A percentile compares a stretch with the other conserved stretches of the same genome.
phyloP scores from a whole-genome alignment of 1,284 basidiomycete genomes.

The Flammula alnicola region DNA sequence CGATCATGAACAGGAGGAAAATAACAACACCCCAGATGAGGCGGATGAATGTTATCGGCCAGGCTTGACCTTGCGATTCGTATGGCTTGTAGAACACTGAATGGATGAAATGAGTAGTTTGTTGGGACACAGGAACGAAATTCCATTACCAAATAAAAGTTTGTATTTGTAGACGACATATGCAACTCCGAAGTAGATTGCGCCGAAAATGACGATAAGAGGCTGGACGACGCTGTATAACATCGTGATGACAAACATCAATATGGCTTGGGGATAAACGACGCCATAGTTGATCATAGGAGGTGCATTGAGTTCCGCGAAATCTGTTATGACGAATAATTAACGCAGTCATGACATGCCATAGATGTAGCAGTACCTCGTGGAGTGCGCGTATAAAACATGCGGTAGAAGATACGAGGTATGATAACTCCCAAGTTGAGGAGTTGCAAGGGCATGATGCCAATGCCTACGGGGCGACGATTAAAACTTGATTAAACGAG shows the following conservation, averaged over 20 bases:
- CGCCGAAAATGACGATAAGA: slow-evolving; percentile 92
- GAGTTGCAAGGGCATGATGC: slow-evolving; percentile 94
- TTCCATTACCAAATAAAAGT: slow-evolving; percentile 79
- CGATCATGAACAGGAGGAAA: slow-evolving; percentile 92
- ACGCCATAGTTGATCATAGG: slow-evolving; percentile 95
- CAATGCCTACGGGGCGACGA: slow-evolving; percentile 59
- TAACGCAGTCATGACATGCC: background rate
- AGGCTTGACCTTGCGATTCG: slow-evolving; percentile 91
- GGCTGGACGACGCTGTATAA: slow-evolving; percentile 96
- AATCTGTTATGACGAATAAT: slow-evolving; percentile 58
- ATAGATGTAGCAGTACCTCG: slow-evolving; percentile 60
- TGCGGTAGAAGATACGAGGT: slow-evolving; percentile 70
- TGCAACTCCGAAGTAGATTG: slow-evolving; percentile 91
- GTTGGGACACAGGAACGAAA: background rate
- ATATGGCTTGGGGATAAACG: slow-evolving; percentile 93
- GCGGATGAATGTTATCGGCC: slow-evolving; percentile 90
- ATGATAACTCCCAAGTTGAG: slow-evolving; percentile 88
- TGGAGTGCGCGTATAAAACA: slow-evolving; percentile 83
- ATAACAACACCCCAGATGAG: slow-evolving; percentile 89
- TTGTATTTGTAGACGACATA: slow-evolving; percentile 99
- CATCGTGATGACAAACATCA: slow-evolving; percentile 94
- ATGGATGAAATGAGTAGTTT: background rate
- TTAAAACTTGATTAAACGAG: background rate
- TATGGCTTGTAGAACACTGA: slow-evolving; percentile 93
- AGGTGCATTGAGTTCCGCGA: slow-evolving; percentile 95